phyloP scores from a whole-genome alignment of 345 rosid species.

The Bretschneidera sinensis region DNA sequence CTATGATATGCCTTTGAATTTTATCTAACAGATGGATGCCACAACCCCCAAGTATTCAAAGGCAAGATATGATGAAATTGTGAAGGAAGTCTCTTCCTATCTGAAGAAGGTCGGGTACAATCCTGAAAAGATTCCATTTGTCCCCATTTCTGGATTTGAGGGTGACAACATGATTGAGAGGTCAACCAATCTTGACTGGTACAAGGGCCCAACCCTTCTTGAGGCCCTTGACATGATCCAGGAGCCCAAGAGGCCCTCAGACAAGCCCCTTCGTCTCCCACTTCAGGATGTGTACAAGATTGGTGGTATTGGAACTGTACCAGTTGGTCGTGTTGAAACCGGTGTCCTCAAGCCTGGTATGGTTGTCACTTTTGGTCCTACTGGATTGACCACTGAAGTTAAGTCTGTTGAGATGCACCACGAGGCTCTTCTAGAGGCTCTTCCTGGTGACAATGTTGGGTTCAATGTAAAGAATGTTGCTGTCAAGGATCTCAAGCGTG shows the following conservation, averaged over 20 bases:
- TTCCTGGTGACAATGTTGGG: conserved; percentile 78
- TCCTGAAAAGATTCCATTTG: conserved; percentile 57
- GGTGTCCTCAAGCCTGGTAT: conserved; percentile 73
- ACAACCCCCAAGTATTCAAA: conserved; percentile 79
- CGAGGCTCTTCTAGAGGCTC: conserved; percentile 72
- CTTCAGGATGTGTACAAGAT: conserved; percentile 92
- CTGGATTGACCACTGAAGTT: conserved; percentile 79
- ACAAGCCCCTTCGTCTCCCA: conserved; percentile 90
- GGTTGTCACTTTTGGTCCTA: conserved; percentile 72
- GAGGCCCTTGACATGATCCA: conserved; percentile 56
- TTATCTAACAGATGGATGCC: conserved; percentile 63
- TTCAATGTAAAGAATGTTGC: conserved; percentile 85
- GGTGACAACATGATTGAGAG: conserved; percentile 88
- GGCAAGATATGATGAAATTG: conserved; percentile 72
- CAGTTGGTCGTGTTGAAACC: conserved; percentile 74
- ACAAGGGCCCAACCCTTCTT: too few species aligned
- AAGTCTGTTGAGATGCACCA: conserved; percentile 97
- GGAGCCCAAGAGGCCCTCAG: conserved; percentile 85
- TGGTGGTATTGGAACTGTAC: conserved; percentile 85
- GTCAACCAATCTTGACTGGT: conserved; percentile 36
- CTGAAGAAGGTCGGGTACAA: too few species aligned
- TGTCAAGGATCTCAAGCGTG: conserved; percentile 85
- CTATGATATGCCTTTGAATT: too few species aligned
- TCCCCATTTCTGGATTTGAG: conserved; percentile 80
- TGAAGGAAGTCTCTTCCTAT: conserved; percentile 53